phyloP scores from a whole-genome alignment of 495 filamentous ascomycete genomes.

The Elaphomyces granulatus region DNA sequence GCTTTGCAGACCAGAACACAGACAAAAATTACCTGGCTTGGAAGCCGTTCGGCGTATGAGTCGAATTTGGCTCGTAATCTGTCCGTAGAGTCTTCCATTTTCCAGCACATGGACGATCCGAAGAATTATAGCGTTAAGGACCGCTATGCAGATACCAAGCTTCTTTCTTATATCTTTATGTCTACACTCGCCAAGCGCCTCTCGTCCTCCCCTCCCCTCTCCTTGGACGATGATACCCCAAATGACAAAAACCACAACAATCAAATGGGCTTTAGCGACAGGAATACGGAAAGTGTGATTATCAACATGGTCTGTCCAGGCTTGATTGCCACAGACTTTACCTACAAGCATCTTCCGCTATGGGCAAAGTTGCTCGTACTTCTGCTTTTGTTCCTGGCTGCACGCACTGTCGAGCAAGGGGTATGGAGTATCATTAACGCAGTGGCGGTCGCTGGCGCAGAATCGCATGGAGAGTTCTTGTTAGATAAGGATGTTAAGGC shows the following conservation, averaged over 20 bases:
- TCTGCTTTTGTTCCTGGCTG: constrained; percentile 6
- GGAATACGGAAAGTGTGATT: constrained; percentile 7
- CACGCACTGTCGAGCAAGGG: constrained; percentile 6
- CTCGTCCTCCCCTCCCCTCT: no score
- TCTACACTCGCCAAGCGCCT: constrained; percentile 15
- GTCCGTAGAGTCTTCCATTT: constrained; percentile 9
- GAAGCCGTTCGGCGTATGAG: constrained; percentile 13
- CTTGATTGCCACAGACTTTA: constrained; percentile 9
- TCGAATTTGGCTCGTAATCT: constrained; percentile 8
- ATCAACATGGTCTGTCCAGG: constrained; percentile 15
- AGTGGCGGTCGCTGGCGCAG: constrained; percentile 3
- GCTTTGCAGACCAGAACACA: constrained; percentile 10
- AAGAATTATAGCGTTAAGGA: constrained; percentile 7
- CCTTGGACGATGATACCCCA: no score
- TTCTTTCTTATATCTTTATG: constrained; percentile 19
- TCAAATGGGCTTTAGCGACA: no score
- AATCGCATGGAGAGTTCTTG: constrained; percentile 9
- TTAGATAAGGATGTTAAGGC: constrained; percentile 6
- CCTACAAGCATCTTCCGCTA: constrained; percentile 4
- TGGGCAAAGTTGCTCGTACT: constrained; percentile 2
- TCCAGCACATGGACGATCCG: constrained; percentile 16
- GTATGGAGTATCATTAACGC: constrained; percentile 9
- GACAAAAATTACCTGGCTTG: constrained; percentile 19
- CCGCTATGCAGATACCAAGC: constrained; percentile 19
- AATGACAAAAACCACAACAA: no score